Percentiles rank a stretch among this genome's conserved stretches.
phyloP scores from a whole-genome alignment of 2,329 filamentous ascomycete species.

The Monosporascus sp. region DNA sequence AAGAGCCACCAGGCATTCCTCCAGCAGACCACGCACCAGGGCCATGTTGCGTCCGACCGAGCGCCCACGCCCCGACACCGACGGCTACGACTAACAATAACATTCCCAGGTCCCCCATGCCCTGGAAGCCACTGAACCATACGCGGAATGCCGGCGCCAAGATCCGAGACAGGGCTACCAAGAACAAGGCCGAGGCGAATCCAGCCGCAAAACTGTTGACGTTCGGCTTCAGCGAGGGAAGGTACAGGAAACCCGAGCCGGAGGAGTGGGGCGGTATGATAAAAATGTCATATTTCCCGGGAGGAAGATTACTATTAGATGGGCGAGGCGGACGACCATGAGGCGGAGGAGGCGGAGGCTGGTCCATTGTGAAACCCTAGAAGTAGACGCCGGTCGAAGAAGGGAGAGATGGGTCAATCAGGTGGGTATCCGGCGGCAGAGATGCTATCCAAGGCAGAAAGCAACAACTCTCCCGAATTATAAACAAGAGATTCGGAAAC shows the following conservation, averaged over 20 bases:
- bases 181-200: conserved; percentile 68
- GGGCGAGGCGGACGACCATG: conserved; percentile 74
- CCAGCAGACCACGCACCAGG: conserved; percentile 23
- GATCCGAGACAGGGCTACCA: conserved; percentile 66
- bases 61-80: conserved; percentile 71
- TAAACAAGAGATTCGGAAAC: conserved; percentile 8
- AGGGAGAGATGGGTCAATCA: background rate
- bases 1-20: conserved; percentile 10
- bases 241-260: conserved; percentile 84
- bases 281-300: conserved; percentile 95
- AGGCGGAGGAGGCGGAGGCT: conserved; percentile 77
- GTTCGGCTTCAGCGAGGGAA: conserved; percentile 83
- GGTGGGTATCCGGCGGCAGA: background rate
- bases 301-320: conserved; percentile 58
- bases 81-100: conserved; percentile 66
- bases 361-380: conserved; percentile 39
- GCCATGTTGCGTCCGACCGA: conserved; percentile 59
- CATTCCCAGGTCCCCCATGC: conserved; percentile 68
- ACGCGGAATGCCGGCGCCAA: conserved; percentile 67
- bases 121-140: conserved; percentile 68
- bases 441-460: conserved; percentile 5
- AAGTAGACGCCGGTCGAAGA: conserved; percentile 4
- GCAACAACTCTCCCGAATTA: conserved; percentile 22
- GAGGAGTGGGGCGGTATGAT: conserved; percentile 89
- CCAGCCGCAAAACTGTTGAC: conserved; percentile 89